Evolutionary conservation across 495 filamentous ascomycete species (phyloP).

Genomic region (Talaromyces ruber): DNA sequence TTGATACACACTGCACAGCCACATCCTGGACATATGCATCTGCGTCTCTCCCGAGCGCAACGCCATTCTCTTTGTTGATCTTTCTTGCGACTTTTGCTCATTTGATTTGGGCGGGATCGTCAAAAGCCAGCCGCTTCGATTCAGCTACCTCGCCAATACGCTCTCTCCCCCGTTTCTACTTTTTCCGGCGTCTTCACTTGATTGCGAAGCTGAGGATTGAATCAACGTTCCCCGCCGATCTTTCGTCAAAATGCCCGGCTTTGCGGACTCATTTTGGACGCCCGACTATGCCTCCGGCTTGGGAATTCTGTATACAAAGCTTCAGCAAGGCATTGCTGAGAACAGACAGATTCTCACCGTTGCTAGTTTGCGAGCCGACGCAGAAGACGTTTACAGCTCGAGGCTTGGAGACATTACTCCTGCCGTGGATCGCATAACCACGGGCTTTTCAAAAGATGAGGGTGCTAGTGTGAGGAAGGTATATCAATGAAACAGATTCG

Average conservation of each 20-base stretch:
- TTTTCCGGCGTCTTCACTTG: not conserved
- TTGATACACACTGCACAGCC: not conserved
- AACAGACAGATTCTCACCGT: conserved; percentile 89
- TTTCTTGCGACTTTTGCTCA: not conserved
- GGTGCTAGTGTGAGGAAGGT: conserved; percentile 95
- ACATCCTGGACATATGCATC: not conserved
- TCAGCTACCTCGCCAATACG: not conserved
- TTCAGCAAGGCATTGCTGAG: conserved; percentile 91
- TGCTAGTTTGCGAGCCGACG: conserved; percentile 90
- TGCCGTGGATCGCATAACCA: conserved; percentile 64
- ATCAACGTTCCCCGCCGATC: not conserved
- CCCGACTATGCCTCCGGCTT: conserved; percentile 88
- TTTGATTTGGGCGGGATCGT: not conserved
- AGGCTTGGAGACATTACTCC: conserved; percentile 77
- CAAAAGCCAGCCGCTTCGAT: not conserved
- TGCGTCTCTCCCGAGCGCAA: not conserved
- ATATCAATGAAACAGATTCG: not conserved
- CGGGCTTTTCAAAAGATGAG: conserved; percentile 84
- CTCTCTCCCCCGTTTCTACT: not conserved
- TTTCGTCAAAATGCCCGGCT: conserved; percentile 61
- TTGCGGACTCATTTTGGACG: conserved; percentile 94
- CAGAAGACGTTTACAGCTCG: conserved; percentile 82
- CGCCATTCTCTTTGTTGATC: not conserved
- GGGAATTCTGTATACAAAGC: conserved; percentile 91
- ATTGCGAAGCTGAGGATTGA: not conserved